Conservation (phyloP, 2,329 filamentous ascomycete species). For the Cyphellophora europaea region DNA sequence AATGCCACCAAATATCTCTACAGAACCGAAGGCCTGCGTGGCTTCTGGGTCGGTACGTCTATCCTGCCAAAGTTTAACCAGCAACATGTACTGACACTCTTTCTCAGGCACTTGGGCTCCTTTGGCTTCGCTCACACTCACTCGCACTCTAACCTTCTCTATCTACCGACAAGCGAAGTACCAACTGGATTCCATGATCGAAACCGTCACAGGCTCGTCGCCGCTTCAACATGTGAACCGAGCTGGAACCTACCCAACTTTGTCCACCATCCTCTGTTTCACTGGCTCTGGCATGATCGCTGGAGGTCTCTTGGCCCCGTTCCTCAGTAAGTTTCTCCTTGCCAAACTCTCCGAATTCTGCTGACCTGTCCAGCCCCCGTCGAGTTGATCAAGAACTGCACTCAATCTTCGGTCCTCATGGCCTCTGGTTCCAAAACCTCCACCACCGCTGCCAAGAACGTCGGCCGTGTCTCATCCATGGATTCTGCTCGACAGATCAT, state of each 20-base stretch:
- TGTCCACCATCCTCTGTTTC: slow-evolving; percentile 33
- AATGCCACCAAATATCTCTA: slow-evolving; percentile 36
- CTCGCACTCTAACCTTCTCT: slow-evolving; percentile 37
- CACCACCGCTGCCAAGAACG: slow-evolving; percentile 12
- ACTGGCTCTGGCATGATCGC: slow-evolving; percentile 32
- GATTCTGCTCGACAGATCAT: slow-evolving; percentile 34
- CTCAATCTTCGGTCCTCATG: slow-evolving; percentile 39
- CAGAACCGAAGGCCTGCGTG: slow-evolving; percentile 36
- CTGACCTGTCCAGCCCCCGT: slow-evolving; percentile 29
- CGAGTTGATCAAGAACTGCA: slow-evolving; percentile 39
- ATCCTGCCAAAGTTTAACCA: slow-evolving; percentile 11
- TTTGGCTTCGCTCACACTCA: slow-evolving; percentile 34
- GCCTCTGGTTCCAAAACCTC: slow-evolving; percentile 15
- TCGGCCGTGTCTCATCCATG: slow-evolving; percentile 32
- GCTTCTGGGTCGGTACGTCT: slow-evolving; percentile 40
- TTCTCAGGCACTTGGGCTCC: slow-evolving; percentile 36
- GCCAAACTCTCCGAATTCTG: not conserved
- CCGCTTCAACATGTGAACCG: slow-evolving; percentile 32
- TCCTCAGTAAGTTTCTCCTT: slow-evolving; percentile 30
- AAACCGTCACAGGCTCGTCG: slow-evolving; percentile 30
- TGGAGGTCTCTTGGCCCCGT: slow-evolving; percentile 30
- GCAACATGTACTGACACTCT: slow-evolving; percentile 19
- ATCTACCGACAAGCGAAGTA: slow-evolving; percentile 35
- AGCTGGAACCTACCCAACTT: slow-evolving; percentile 31
- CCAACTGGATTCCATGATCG: slow-evolving; percentile 28